Evolutionary conservation across 371 early-diverging fungal species (phyloP), one percentile per base, ranked within the genome.

Genomic region (Mortierella sp.): DNA sequence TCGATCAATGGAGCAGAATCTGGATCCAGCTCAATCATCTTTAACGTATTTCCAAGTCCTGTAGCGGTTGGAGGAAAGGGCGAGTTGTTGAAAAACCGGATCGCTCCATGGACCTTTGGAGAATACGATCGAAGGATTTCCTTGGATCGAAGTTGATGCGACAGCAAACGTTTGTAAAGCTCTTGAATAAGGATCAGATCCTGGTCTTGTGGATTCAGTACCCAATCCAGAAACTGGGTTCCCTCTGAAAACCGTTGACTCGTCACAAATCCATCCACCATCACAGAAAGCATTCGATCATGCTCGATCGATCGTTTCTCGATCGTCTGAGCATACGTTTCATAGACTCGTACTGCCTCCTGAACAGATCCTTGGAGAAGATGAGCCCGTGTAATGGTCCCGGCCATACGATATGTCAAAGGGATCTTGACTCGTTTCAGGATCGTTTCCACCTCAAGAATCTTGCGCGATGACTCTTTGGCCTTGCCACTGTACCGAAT

Each of bases 151-250:
- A 47, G 28, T 21, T 47, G 60, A 14, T 25, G 25, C 23, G 28
- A 45, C 25, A 26, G 47, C 1, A 47, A 26, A 9, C 46, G 64
- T 52, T 23, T 51, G 55, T 23, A 26, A 18, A 23, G 68, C n/a
- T n/a, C 16, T 3, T 37, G 47, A 12, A 25, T 51, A 25, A 18
- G 50, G 26, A 29, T 18, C 52, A 60, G 23, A 28, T 48, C 48
- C 47, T 50, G 25, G 23, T 65, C 26, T 23, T 43, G 26, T 19
- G 58, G 46, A 64, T 64, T 19, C 44, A 50, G 51, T 43, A 74
- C 15, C 21, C 45, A 28, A 44, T 77, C 79, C 51, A 77, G 46
- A 37, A 77, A 77, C 15, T 45, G 56, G 52, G 72, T 65, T 21
- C 79, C 79, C 7, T 77, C 45, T 2, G 26, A 14, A 21, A 48